phyloP scores from a whole-genome alignment of 331 rosid species.

The Acacia concinna region DNA sequence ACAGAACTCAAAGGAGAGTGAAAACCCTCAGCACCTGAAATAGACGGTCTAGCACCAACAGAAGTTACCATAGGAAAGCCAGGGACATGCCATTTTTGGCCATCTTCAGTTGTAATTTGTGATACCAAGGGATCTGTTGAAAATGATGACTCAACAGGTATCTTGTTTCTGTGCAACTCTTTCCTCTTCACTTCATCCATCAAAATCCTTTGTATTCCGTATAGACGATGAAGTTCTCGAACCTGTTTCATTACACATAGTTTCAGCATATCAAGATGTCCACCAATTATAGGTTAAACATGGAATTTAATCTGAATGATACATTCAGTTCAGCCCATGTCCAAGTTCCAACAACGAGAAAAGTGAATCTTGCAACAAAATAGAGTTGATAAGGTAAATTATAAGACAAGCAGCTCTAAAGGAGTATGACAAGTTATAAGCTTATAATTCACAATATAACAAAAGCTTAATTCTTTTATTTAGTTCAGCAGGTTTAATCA shows the following conservation, averaged over 20 bases:
- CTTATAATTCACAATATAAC: not conserved
- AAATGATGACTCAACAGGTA: conserved; percentile 60
- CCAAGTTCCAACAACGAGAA: conserved; percentile 5
- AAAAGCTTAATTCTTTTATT: not conserved
- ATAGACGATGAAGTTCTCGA: conserved; percentile 80
- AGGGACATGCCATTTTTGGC: conserved; percentile 59
- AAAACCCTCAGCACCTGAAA: conserved; percentile 64
- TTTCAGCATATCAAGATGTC: conserved; percentile 25
- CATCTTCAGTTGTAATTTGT: conserved; percentile 59
- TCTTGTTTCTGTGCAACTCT: conserved; percentile 52
- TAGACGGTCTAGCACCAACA: conserved; percentile 46
- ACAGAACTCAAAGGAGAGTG: conserved; percentile 61
- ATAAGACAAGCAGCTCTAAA: conserved; percentile 10
- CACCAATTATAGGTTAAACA: conserved; percentile 22
- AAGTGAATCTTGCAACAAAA: conserved; percentile 18
- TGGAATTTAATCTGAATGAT: conserved; percentile 1
- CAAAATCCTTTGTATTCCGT: conserved; percentile 82
- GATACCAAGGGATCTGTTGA: conserved; percentile 64
- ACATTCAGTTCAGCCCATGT: conserved; percentile 13
- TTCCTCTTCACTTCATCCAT: conserved; percentile 75
- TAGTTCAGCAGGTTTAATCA: not conserved
- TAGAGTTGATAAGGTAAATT: conserved; percentile 12
- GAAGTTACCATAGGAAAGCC: conserved; percentile 55
- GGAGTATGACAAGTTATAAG: conserved; percentile 17
- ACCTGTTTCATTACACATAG: conserved; percentile 61